Percentiles rank a stretch among this genome's conserved stretches.
These are phyloP conservation scores for Phytophthora quininea DNA, from an alignment of 352 stramenopile species.

Conservation along the genomic window DNA sequence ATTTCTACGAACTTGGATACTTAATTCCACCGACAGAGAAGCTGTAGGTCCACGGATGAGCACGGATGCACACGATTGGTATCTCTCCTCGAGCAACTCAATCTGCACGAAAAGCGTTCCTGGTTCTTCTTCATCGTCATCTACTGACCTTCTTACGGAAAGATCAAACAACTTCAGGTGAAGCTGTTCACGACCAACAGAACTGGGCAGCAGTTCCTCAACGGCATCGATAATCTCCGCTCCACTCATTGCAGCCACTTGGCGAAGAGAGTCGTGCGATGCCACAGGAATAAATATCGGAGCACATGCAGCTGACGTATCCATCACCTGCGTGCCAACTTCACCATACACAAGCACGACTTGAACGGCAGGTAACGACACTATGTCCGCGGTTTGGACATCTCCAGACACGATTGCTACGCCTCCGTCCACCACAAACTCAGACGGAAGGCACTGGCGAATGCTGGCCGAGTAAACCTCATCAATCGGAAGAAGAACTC, in stretches of 20 bases:
- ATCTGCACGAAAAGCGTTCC: slow-evolving; percentile 23
- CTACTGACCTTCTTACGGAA: slow-evolving; percentile 7
- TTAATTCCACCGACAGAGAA: slow-evolving; percentile 29
- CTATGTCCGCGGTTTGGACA: slow-evolving; percentile 7
- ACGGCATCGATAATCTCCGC: slow-evolving; percentile 32
- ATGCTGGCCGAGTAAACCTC: slow-evolving; percentile 9
- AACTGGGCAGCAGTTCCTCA: slow-evolving; percentile 30
- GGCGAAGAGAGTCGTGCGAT: slow-evolving; percentile 14
- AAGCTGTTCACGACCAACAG: slow-evolving; percentile 23
- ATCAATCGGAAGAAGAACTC: slow-evolving; percentile 21
- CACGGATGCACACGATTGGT: slow-evolving; percentile 19
- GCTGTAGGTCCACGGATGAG: slow-evolving; percentile 27
- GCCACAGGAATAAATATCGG: slow-evolving; percentile 30
- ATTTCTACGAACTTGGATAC: slow-evolving; percentile 15
- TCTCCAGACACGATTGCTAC: slow-evolving; percentile 20
- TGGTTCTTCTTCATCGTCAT: slow-evolving; percentile 21
- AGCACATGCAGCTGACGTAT: slow-evolving; percentile 16
- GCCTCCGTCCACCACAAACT: slow-evolving; percentile 13
- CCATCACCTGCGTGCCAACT: slow-evolving; percentile 9
- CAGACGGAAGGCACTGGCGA: not conserved
- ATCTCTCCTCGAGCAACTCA: not conserved
- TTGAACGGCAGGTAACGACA: slow-evolving; percentile 4
- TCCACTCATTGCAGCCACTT: slow-evolving; percentile 33
- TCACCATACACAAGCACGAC: slow-evolving; percentile 30
- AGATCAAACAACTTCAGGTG: slow-evolving; percentile 16